Base-by-base conservation (phyloP, 441 rosid genomes). In the Populus hybrid region DNA sequence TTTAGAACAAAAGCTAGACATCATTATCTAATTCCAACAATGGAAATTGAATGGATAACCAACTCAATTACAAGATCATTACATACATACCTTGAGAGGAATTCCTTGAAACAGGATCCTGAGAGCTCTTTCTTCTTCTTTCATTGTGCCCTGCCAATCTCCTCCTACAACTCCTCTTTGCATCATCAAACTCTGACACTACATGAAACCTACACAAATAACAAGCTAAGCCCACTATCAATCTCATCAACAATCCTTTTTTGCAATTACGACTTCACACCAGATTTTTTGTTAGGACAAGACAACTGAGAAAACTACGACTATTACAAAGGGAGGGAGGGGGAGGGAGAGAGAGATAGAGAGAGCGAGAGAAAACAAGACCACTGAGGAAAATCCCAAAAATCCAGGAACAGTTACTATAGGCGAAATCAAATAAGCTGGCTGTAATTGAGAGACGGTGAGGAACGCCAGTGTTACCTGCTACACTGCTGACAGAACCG, bases 401-500 rank as follows among this genome's bases (percentile, higher is more conserved):
- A 2, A 67, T 67, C 70, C 19, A 26, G 34, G 70, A 67, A 67
- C 10, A 6, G 70, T 67, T 67, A 23, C 66, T 63, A 4, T 9
- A 9, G 66, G 66, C 12, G 3, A 9, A 1, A 23, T 21, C 14
- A 61, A 21, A 24, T 1, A 24, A 63, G 28, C 28, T 63, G 14
- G 11, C 66, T 21, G 9, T 7, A 57, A 57, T 19, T 19, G 63
- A 57, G 23, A 57, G n/a, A 18, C 63, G 3, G 63, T 57, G 66
- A 63, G 66, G 9, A 63, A 10, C 28, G 71, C 46, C 46, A 30
- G 72, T 8, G n/a, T 79, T 80, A 89, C 98, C 96, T 87, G 86
- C 98, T 92, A 81, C 98, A 94, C 84, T 94, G 97, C 81, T 94
- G 98, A 78, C 98, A 94, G 79, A 94, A 94, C 1, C 98, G 90